Percentiles rank a stretch among this genome's conserved stretches.
Conservation (phyloP, 1,284 basidiomycete species). For the Agaricales sp. region DNA sequence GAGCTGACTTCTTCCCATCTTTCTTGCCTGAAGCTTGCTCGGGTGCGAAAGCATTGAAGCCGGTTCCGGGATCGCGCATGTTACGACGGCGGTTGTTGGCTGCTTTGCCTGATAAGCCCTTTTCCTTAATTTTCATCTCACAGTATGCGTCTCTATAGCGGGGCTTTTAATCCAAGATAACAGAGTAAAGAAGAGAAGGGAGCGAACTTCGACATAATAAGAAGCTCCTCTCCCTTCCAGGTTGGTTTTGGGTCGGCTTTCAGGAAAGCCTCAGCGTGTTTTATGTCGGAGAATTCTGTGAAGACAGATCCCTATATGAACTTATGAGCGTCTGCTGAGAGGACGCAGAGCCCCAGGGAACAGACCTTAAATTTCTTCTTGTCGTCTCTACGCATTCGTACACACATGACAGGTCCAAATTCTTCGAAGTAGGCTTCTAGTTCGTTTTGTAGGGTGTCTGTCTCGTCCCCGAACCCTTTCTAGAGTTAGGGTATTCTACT, state of each 20-base stretch:
- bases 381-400: constrained; percentile 78
- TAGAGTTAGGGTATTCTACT: too few relatives aligned
- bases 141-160: constrained; percentile 73
- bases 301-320: constrained; percentile 78
- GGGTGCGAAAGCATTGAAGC: constrained; percentile 61
- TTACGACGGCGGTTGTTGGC: constrained; percentile 42
- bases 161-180: neutral
- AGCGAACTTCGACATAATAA: constrained; percentile 81
- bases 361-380: constrained; percentile 78
- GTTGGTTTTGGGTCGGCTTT: constrained; percentile 70
- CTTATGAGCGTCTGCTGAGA: neutral
- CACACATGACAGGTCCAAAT: constrained; percentile 78
- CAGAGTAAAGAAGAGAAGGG: neutral
- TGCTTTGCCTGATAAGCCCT: constrained; percentile 69
- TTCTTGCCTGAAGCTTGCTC: constrained; percentile 7
- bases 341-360: neutral
- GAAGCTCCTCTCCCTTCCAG: constrained; percentile 66
- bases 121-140: constrained; percentile 96
- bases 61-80: constrained; percentile 36
- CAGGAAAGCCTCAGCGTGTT: constrained; percentile 69
- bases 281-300: constrained; percentile 76
- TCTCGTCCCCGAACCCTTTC: constrained; percentile 88
- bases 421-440: constrained; percentile 79
- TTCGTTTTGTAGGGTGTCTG: constrained; percentile 58
- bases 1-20: constrained; percentile 20